Evolutionary conservation across 2,329 filamentous ascomycete genomes (phyloP).

Genomic region (Fusarium cyanostomum): DNA sequence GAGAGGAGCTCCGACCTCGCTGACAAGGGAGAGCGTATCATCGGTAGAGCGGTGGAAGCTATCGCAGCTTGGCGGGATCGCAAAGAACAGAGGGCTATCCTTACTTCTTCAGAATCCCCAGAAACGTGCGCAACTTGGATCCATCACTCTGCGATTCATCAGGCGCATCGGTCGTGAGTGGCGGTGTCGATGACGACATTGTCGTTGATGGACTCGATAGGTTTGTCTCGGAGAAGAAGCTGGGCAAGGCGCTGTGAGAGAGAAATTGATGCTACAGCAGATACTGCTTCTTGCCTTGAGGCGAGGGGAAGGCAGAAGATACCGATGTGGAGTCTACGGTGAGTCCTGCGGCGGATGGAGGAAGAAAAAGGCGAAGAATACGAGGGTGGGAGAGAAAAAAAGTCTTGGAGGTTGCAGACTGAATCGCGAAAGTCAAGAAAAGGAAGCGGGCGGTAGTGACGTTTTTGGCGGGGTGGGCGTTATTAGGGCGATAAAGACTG

Average conservation of each 20-base stretch:
- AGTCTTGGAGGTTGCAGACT: conserved; percentile 35
- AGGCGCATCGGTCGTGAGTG: conserved; percentile 46
- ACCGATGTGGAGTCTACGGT: conserved; percentile 2
- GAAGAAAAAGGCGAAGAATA: background rate
- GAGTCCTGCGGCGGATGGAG: background rate
- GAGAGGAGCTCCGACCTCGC: conserved; percentile 33
- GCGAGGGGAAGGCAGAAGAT: background rate
- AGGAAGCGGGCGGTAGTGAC: conserved; percentile 37
- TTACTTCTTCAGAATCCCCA: conserved; percentile 89
- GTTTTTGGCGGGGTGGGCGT: conserved; percentile 39
- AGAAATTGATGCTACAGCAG: background rate
- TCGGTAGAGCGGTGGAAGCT: conserved; percentile 22
- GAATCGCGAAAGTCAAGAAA: conserved; percentile 42
- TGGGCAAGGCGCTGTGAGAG: conserved; percentile 5
- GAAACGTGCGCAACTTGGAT: conserved; percentile 88
- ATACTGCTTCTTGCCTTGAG: conserved; percentile 7
- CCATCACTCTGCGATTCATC: conserved; percentile 74
- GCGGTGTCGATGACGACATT: conserved; percentile 53
- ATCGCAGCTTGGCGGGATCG: conserved; percentile 19
- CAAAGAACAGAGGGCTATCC: conserved; percentile 42
- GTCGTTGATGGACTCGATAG: conserved; percentile 30
- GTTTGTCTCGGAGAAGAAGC: conserved; percentile 13
- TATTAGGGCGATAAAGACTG: background rate
- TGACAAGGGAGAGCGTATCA: conserved; percentile 2
- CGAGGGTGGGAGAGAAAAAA: conserved; percentile 13